These are phyloP conservation scores for Microbotryum lychnidis-dioicae DNA, from an alignment of 1,284 basidiomycete genomes.

Conservation along the genomic window DNA sequence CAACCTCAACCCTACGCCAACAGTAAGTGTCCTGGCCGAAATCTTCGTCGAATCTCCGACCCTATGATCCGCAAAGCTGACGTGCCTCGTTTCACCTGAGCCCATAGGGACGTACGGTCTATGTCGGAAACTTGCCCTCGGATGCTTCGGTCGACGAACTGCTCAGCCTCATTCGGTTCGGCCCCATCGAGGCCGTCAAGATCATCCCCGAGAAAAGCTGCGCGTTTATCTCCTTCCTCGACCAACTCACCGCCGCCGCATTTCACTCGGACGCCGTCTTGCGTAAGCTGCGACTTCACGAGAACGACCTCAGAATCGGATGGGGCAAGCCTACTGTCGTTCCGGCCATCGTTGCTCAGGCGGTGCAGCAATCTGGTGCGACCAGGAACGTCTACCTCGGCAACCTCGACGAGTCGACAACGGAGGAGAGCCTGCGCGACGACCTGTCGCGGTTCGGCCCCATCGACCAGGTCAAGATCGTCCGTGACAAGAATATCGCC, in stretches of 20 bases:
- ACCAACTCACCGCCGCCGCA: conserved; percentile 77
- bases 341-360: conserved; percentile 68
- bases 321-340: conserved; percentile 91
- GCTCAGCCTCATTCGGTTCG: conserved; percentile 94
- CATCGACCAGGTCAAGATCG: conserved; percentile 97
- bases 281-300: conserved; percentile 81
- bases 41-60: neutral
- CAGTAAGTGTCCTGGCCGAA: neutral
- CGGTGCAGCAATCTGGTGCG: conserved; percentile 80
- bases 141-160: conserved; percentile 95
- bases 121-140: conserved; percentile 92
- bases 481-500: conserved; percentile 92
- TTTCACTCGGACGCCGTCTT: conserved; percentile 92
- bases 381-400: conserved; percentile 90
- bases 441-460: conserved; percentile 83
- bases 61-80: neutral
- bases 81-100: neutral
- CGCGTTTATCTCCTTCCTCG: conserved; percentile 94
- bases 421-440: conserved; percentile 79
- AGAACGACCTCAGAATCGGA: conserved; percentile 88
- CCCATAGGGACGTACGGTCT: conserved; percentile 71
- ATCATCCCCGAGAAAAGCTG: conserved; percentile 96
- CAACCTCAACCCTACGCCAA: neutral
- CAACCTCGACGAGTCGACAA: conserved; percentile 74
- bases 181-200: conserved; percentile 88